A percentile compares a stretch with the other conserved stretches of the same genome.
Conservation (phyloP, 768 basidiomycete species). For the Terana coerulea region DNA sequence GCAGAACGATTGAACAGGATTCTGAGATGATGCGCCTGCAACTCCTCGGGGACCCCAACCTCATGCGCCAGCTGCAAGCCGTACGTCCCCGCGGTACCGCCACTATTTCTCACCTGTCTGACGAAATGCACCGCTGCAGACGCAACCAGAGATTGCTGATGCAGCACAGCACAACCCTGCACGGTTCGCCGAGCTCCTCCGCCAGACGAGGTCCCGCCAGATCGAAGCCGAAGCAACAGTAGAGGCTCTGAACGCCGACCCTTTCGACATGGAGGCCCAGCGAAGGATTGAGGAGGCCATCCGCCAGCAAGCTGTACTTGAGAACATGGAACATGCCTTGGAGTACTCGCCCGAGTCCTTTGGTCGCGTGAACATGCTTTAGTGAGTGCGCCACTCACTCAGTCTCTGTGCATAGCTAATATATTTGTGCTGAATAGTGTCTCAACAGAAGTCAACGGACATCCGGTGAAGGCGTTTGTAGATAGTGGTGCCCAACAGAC, state of each 20-base stretch:
- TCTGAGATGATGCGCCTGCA: slow-evolving; percentile 90
- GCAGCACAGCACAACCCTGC: slow-evolving; percentile 67
- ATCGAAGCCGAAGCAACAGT: slow-evolving; percentile 58
- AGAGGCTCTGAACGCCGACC: slow-evolving; percentile 74
- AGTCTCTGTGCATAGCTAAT: not conserved
- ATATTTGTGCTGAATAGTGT: slow-evolving; percentile 49
- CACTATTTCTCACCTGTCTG: not conserved
- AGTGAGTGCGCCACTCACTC: slow-evolving; percentile 51
- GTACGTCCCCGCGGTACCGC: slow-evolving; percentile 36
- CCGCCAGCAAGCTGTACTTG: slow-evolving; percentile 80
- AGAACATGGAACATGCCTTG: slow-evolving; percentile 92
- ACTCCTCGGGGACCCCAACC: slow-evolving; percentile 73
- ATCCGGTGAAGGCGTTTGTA: slow-evolving; percentile 92
- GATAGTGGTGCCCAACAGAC: slow-evolving; percentile 97
- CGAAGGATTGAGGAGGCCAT: slow-evolving; percentile 92
- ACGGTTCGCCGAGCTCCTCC: slow-evolving; percentile 72
- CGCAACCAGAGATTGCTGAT: slow-evolving; percentile 75
- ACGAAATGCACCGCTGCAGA: slow-evolving; percentile 35
- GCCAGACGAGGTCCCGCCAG: slow-evolving; percentile 56
- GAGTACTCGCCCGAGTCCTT: slow-evolving; percentile 94
- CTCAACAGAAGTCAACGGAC: slow-evolving; percentile 87
- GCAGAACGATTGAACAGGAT: slow-evolving; percentile 71
- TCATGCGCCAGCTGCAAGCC: slow-evolving; percentile 71
- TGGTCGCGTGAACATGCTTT: slow-evolving; percentile 94
- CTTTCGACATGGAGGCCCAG: slow-evolving; percentile 91